Evolutionary conservation across 306 rosid species (phyloP).

Genomic region (Benincasa hispida): DNA sequence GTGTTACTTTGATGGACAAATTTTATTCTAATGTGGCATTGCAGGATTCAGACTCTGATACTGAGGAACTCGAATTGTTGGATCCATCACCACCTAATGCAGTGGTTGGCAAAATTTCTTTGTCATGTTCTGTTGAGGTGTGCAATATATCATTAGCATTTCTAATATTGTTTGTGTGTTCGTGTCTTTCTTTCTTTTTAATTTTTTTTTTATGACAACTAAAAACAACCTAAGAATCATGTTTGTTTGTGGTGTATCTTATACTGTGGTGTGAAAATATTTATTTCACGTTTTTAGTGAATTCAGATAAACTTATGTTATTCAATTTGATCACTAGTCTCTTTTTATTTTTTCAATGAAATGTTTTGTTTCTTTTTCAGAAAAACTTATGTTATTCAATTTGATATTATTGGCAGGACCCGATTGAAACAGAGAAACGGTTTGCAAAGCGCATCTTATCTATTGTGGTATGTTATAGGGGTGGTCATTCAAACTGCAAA

Average conservation of each 20-base stretch:
- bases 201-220: neutral
- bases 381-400: neutral
- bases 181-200: too few relatives aligned
- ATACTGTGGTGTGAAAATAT: neutral
- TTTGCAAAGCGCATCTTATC: slow-evolving; percentile 87
- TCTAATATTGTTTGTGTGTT: neutral
- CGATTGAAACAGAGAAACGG: slow-evolving; percentile 69
- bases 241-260: neutral
- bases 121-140: slow-evolving; percentile 85
- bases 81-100: slow-evolving; percentile 58
- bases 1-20: slow-evolving; percentile 9
- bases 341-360: too few relatives aligned
- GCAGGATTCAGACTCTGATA: slow-evolving; percentile 53
- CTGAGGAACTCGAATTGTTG: slow-evolving; percentile 40
- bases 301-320: neutral
- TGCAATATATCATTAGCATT: neutral
- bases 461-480: slow-evolving; percentile 71
- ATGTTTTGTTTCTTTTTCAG: too few relatives aligned
- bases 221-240: neutral
- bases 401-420: slow-evolving; percentile 55
- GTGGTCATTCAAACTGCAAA: too few relatives aligned
- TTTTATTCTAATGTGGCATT: slow-evolving; percentile 12
- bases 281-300: neutral
- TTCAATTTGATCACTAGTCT: too few relatives aligned
- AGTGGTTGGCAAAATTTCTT: slow-evolving; percentile 57